These are phyloP conservation scores for Fusarium scirpi DNA, from an alignment of 2,329 filamentous ascomycete genomes.

Conservation along the genomic window DNA sequence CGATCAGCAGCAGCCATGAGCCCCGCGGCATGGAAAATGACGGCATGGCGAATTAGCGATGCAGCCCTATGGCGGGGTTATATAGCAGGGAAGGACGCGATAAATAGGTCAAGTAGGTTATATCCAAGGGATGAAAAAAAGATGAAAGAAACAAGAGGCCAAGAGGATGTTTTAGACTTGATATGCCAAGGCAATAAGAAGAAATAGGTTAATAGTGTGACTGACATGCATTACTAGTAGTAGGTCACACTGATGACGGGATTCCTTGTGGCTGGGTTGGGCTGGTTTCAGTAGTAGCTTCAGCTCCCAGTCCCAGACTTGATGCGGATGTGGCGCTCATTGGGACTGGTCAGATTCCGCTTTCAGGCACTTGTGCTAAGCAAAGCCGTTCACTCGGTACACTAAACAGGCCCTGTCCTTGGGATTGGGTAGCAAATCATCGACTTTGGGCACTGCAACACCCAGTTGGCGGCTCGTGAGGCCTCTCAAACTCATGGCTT, in stretches of 20 bases:
- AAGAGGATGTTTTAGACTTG: conserved; percentile 25
- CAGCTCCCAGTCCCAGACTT: conserved; percentile 8
- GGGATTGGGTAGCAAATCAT: conserved; percentile 16
- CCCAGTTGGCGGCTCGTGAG: conserved; percentile 16
- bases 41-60: conserved; percentile 57
- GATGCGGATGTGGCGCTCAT: conserved; percentile 12
- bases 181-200: conserved; percentile 24
- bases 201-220: conserved; percentile 1
- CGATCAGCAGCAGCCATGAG: conserved; percentile 64
- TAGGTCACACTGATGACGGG: conserved; percentile 47
- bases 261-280: conserved; percentile 43
- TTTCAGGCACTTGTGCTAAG: conserved; percentile 18
- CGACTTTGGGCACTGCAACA: background rate
- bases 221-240: conserved; percentile 20
- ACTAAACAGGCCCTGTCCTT: background rate
- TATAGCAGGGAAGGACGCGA: conserved; percentile 11
- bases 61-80: conserved; percentile 46
- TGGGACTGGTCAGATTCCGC: conserved; percentile 25
- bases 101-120: background rate
- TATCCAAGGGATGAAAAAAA: background rate
- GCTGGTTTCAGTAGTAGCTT: conserved; percentile 11
- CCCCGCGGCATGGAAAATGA: conserved; percentile 61
- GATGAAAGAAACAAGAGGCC: background rate
- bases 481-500: conserved; percentile 21
- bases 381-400: background rate